A percentile compares a stretch with the other conserved stretches of the same genome.
Conservation (phyloP, 495 filamentous ascomycete species). For the Chaetomium tenue region DNA sequence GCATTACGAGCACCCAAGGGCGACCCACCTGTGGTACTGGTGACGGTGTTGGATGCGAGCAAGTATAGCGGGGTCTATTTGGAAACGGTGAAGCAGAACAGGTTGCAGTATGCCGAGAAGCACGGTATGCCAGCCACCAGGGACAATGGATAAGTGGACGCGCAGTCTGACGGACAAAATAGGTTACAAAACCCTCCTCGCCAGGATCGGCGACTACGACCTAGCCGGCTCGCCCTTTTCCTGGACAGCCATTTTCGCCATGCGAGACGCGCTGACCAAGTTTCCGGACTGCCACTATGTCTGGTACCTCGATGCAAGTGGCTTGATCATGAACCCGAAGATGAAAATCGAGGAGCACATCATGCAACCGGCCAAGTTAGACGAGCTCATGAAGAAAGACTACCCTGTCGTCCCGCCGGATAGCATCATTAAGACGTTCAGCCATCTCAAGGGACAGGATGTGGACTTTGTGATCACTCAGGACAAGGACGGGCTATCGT, state of each 20-base stretch:
- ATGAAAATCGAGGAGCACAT: constrained; percentile 68
- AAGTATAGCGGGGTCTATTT: constrained; percentile 62
- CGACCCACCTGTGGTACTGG: constrained; percentile 77
- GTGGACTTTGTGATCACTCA: constrained; percentile 84
- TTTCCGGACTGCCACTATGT: constrained; percentile 72
- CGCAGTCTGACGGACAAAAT: constrained; percentile 1
- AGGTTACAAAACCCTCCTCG: constrained; percentile 90
- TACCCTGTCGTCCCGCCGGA: constrained; percentile 87
- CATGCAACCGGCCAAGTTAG: constrained; percentile 62
- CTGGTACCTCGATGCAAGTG: constrained; percentile 79
- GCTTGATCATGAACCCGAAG: constrained; percentile 84
- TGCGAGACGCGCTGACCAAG: constrained; percentile 82
- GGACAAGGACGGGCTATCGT: constrained; percentile 75
- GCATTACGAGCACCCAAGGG: constrained; percentile 47
- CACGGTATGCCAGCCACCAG: constrained; percentile 63
- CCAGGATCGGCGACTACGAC: constrained; percentile 72
- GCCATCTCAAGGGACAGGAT: constrained; percentile 69
- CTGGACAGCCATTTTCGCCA: constrained; percentile 82
- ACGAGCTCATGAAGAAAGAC: constrained; percentile 80
- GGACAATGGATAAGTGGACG: background rate
- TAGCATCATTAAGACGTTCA: constrained; percentile 93
- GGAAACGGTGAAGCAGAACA: constrained; percentile 73
- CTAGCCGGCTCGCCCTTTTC: constrained; percentile 60
- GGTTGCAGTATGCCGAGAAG: constrained; percentile 77
- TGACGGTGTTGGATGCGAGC: constrained; percentile 74